A percentile compares a stretch with the other conserved stretches of the same genome.
phyloP scores from a whole-genome alignment of 208 protist genomes.

The Polymyxa betae region DNA sequence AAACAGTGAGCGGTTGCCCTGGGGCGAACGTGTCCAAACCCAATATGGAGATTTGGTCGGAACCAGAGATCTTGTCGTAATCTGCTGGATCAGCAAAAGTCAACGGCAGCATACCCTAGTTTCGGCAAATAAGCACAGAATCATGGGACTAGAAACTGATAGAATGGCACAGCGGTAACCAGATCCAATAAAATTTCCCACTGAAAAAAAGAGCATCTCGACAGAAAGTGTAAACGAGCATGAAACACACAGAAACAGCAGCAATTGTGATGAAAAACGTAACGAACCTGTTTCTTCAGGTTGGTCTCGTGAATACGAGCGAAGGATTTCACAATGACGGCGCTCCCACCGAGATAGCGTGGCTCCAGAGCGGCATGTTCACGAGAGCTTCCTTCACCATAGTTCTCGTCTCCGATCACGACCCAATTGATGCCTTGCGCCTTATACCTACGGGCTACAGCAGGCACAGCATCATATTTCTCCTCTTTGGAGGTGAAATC shows the following conservation, averaged over 20 bases:
- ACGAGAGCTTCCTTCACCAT: constrained; percentile 79
- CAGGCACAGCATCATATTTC: constrained; percentile 67
- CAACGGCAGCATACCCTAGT: constrained; percentile 75
- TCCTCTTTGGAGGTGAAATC: constrained; percentile 74
- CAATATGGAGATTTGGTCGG: constrained; percentile 62
- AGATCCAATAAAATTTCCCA: neutral
- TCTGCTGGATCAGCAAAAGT: constrained; percentile 79
- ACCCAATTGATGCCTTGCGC: constrained; percentile 75
- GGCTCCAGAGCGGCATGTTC: constrained; percentile 83
- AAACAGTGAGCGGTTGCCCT: constrained; percentile 65
- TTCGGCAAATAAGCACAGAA: neutral
- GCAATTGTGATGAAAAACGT: too few species aligned
- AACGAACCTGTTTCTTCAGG: constrained; percentile 82
- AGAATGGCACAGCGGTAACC: too few species aligned
- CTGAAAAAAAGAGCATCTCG: too few species aligned
- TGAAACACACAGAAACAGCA: neutral
- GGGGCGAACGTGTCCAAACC: constrained; percentile 65
- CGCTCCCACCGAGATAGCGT: constrained; percentile 75
- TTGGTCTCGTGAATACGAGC: constrained; percentile 86
- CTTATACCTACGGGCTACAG: constrained; percentile 67
- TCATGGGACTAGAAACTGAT: neutral
- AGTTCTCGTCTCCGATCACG: constrained; percentile 84
- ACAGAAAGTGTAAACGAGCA: constrained; percentile 1
- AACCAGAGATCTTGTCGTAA: constrained; percentile 75
- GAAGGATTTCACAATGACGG: constrained; percentile 79